Evolutionary conservation across 2,329 filamentous ascomycete species (phyloP), one percentile per base, ranked within the genome.

Genomic region (Blumeria hordei): DNA sequence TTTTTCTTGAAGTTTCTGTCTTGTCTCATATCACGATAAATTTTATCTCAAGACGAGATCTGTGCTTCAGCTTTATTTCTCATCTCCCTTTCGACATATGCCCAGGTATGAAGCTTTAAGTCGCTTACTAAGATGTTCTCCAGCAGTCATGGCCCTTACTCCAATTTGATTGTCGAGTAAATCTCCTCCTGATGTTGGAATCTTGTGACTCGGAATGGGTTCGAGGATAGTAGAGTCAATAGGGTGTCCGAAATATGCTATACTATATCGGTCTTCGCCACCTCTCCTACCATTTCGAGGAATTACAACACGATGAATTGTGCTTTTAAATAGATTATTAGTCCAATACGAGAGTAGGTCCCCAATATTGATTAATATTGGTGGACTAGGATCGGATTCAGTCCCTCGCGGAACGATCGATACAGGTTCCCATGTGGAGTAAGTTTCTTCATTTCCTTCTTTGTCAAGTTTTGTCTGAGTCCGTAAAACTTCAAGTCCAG

Each of bases 291-390:
- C 64, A 1, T n/a, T 7, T 9, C 6, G 11, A 9, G 74, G 73
- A 60, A 94, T 92, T 0, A 90, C 79, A 34, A 96, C 92, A 10
- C 90, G 74, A 65, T 96, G 92, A 6, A 95, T 78, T 0, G 90
- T 95, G 61, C 82, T 88, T 62, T 87, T 83, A 59, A 96, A 74
- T 50, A 95, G 68, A 0, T 88, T 88, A 59, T 84, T 83, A 0
- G 92, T 96, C 90, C 90, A 96, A 67, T 93, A 92, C 36, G 79
- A 83, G 12, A 85, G 69, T 36, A 84, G 61, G 63, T 85, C 81
- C 0, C 80, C 81, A n/a, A 85, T 83, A 58, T 83, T 83, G 12
- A 83, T 74, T 3, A 82, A 65, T n/a, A 78, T 86, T 0, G 83
- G 88, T n/a, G 78, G 81, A 43, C 71, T 75, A 8, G 71, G 70